Conservation (phyloP, 2,329 filamentous ascomycete genomes). For the Exophiala lecanii-corni region DNA sequence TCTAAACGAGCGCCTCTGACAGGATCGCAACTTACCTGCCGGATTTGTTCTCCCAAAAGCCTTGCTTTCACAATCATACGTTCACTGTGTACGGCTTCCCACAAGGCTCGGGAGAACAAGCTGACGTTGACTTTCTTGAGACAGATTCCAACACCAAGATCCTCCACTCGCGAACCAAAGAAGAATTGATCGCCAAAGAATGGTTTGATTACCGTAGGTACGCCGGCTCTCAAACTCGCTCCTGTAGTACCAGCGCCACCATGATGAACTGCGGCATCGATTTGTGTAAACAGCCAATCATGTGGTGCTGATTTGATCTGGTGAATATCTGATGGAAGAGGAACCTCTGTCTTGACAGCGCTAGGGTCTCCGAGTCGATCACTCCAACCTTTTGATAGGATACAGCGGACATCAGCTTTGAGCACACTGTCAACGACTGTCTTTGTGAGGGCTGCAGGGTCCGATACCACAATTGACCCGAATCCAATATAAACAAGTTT, state of each 20-base stretch:
- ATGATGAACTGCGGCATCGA: slow-evolving; percentile 92
- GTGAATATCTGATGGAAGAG: slow-evolving; percentile 72
- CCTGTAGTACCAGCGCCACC: slow-evolving; percentile 93
- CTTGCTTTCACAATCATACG: slow-evolving; percentile 86
- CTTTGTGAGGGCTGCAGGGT: slow-evolving; percentile 80
- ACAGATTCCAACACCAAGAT: slow-evolving; percentile 85
- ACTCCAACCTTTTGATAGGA: slow-evolving; percentile 95
- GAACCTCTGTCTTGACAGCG: slow-evolving; percentile 59
- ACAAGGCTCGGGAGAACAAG: slow-evolving; percentile 77
- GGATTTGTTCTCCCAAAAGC: slow-evolving; percentile 78
- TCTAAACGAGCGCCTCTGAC: too few species aligned
- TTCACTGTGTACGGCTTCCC: slow-evolving; percentile 85
- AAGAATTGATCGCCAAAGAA: slow-evolving; percentile 99
- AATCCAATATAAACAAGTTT: slow-evolving; percentile 97
- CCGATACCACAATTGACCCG: slow-evolving; percentile 88
- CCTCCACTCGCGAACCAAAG: slow-evolving; percentile 83
- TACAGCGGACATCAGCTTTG: slow-evolving; percentile 89
- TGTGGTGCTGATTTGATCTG: slow-evolving; percentile 89
- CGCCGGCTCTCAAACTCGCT: slow-evolving; percentile 81
- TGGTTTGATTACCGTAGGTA: slow-evolving; percentile 90
- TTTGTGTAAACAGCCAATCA: slow-evolving; percentile 91
- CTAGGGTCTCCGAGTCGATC: slow-evolving; percentile 66
- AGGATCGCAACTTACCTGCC: slow-evolving; percentile 57
- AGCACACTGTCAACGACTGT: slow-evolving; percentile 89
- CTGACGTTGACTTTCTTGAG: slow-evolving; percentile 86